Base-by-base conservation (phyloP, 73 alveolate genomes). In the Blepharisma japonicum region DNA sequence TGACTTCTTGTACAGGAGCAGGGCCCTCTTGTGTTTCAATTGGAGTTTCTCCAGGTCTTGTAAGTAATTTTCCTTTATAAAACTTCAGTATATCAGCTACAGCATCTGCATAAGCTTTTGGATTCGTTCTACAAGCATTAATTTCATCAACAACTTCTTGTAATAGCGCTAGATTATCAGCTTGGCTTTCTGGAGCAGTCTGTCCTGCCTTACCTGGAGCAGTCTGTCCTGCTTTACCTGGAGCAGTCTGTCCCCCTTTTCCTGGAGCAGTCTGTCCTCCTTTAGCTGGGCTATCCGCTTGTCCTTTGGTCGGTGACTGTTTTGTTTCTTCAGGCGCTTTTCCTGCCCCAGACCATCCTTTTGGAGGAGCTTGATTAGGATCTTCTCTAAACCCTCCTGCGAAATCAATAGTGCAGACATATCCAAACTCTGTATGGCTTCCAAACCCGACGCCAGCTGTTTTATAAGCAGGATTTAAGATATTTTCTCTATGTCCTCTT, bases 401-500 rank as follows among this genome's bases (percentile, higher is more conserved):
- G 68, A 55, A 84, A 78, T 74, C 84, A 32, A 84, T 61, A 5
- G 77, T 87, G 21, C 68, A 39, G 6, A 71, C 68, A 84, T 55
- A 38, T 21, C 67, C 76, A 48, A 50, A 79, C 8, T 81, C 84
- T 51, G 32, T 68, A 20, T 84, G 91, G 21, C 39, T 48, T 20
- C 87, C 84, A 50, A 76, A 76, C 56, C 66, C 79, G 11, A 84
- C 77, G 23, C 91, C 91, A 4, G 77, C 87, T 39, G 23, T 48
- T 55, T 66, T 68, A 80, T 78, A 78, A 25, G 61, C 87, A 45
- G 82, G 74, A 6, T 80, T 72, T 68, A 84, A 74, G 21, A 84
- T 56, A 68, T 84, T 84, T 9, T 46, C 23, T 56, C 97, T 81
- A 68, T 91, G 97, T 6, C 97, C 97, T 56, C 97, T 85, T 21